These are phyloP conservation scores for Neurospora africana DNA, from an alignment of 495 filamentous ascomycete species.

Conservation along the genomic window DNA sequence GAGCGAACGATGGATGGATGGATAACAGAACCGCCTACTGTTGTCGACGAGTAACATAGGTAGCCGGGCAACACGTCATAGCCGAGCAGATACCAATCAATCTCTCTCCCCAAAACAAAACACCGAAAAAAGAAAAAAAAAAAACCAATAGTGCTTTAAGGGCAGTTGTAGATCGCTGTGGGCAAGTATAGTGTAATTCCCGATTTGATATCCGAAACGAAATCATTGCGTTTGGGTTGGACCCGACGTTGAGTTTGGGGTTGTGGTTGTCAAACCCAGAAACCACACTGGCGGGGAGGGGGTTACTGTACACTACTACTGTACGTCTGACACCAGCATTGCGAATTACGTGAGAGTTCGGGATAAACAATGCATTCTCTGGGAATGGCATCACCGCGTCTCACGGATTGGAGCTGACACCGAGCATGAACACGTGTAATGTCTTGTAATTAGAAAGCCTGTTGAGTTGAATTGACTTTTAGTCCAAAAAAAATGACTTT, in stretches of 20 bases:
- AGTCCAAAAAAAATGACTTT: not conserved
- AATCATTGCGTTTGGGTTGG: not conserved
- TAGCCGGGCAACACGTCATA: too few species aligned
- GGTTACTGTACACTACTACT: not conserved
- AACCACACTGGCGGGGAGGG: not conserved
- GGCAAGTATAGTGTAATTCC: not conserved
- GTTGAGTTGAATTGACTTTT: not conserved
- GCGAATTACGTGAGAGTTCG: too few species aligned
- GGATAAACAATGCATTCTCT: too few species aligned
- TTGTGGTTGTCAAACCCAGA: not conserved
- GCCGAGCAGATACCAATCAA: not conserved
- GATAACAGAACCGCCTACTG: too few species aligned
- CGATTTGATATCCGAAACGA: not conserved
- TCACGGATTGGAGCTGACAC: not conserved
- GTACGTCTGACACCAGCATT: not conserved
- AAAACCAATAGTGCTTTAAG: not conserved
- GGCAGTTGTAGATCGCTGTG: not conserved
- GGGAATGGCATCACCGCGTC: too few species aligned
- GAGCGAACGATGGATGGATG: too few species aligned
- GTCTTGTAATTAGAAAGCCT: not conserved
- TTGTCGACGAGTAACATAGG: too few species aligned
- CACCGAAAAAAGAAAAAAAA: not conserved
- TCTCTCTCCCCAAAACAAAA: not conserved
- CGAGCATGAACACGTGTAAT: not conserved
- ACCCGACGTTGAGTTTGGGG: not conserved